Evolutionary conservation across 106 monocot genomes (phyloP).

Genomic region (Posidonia australis): DNA sequence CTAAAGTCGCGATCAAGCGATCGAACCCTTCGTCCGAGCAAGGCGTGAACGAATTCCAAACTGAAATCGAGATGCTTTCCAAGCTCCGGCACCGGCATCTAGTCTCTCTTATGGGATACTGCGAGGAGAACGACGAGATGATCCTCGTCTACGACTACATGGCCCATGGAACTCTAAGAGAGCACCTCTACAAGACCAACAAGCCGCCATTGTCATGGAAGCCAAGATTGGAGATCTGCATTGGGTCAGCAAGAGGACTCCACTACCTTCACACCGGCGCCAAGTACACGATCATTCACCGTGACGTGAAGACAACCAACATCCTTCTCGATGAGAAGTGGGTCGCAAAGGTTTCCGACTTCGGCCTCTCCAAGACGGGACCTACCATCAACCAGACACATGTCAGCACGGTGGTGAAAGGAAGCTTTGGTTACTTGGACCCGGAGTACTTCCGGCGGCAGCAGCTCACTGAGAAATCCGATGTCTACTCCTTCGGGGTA

Average conservation of each 20-base stretch:
- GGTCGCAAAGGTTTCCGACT: conserved; percentile 76
- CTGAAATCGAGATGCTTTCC: conserved; percentile 45
- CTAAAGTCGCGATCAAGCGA: conserved; percentile 35
- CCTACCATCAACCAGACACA: conserved; percentile 47
- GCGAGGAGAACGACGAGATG: conserved; percentile 67
- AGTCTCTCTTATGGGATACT: conserved; percentile 72
- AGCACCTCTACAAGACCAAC: conserved; percentile 56
- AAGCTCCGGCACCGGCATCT: conserved; percentile 56
- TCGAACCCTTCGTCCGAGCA: conserved; percentile 40
- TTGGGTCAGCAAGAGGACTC: conserved; percentile 26
- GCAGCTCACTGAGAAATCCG: no score
- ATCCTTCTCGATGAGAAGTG: conserved; percentile 64
- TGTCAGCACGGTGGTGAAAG: no score
- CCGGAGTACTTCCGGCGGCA: no score
- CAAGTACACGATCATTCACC: conserved; percentile 62
- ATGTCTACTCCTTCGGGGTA: no score
- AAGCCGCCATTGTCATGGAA: conserved; percentile 49
- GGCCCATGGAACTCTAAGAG: conserved; percentile 54
- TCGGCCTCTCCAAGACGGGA: conserved; percentile 69
- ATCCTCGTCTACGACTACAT: conserved; percentile 70
- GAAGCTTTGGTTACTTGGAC: no score
- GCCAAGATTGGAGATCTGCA: conserved; percentile 41
- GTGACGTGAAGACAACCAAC: conserved; percentile 78
- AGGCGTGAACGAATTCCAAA: conserved; percentile 38
- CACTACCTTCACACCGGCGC: conserved; percentile 79